Evolutionary conservation across 75 land plant species (phyloP), one percentile per base, ranked within the genome.

Genomic region (Pinus albicaulis): DNA sequence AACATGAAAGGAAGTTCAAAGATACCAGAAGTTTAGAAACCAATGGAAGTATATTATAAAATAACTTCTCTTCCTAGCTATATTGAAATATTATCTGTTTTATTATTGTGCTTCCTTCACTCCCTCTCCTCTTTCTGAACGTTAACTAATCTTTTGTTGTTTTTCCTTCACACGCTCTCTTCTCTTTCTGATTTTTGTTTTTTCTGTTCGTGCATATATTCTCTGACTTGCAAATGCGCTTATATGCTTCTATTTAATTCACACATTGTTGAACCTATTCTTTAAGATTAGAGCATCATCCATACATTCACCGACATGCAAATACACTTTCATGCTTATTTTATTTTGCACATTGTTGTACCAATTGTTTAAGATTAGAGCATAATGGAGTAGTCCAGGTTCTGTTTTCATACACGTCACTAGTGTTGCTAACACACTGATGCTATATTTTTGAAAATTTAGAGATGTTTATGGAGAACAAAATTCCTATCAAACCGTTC

Each of bases 401-500:
- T 22, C 71, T 24, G 26, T 38, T 36, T 44, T 66, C 38, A 22
- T 26, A 63, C 31, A 26, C 31, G 20, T 63, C 19, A 63, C 15
- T 3, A 38, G 17, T 66, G 38, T 44, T 66, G 71, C 71, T 66
- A 66, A 38, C 11, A 19, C 3, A 3, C 38, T 38, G 48, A 10
- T 66, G 23, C 22, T 66, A 34, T 38, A 34, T 38, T 34, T 34
- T 11, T 36, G n/a, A 38, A 34, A 66, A 66, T 19, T 34, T 44
- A 66, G 71, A 36, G 71, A 38, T 20, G 3, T 66, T 66, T 66
- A 66, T 66, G 71, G 44, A 38, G 48, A 66, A 7, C 16, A 17
- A 38, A 22, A 66, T 22, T 66, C 38, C 71, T 66, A 66, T 66
- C 8, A 3, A 66, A 66, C 71, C 1, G 48, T 66, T 66, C 71